phyloP scores from a whole-genome alignment of 2,329 filamentous ascomycete genomes.

The Aspergillus eucalypticola region DNA sequence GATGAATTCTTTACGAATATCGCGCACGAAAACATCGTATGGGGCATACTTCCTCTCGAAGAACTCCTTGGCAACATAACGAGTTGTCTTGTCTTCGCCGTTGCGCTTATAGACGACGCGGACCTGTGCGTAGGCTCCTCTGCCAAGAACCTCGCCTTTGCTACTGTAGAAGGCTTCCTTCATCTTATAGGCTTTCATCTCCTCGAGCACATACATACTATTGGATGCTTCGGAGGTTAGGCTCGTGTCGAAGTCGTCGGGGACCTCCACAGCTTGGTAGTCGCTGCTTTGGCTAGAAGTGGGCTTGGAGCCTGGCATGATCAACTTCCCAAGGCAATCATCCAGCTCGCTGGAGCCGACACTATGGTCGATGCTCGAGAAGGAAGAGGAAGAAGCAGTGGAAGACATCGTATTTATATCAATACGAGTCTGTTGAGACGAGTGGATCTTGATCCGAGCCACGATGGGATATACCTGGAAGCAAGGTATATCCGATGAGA shows the following conservation, averaged over 20 bases:
- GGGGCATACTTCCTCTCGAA: constrained; percentile 69
- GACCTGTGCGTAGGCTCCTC: constrained; percentile 80
- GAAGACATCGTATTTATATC: background rate
- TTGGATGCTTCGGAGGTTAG: background rate
- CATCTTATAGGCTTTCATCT: no score
- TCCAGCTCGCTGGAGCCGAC: background rate
- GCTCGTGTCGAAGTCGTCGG: background rate
- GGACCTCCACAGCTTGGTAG: background rate
- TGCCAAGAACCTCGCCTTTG: constrained; percentile 60
- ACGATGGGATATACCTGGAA: background rate
- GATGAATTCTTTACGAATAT: constrained; percentile 88
- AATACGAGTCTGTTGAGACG: background rate
- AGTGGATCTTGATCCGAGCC: background rate
- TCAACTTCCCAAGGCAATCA: background rate
- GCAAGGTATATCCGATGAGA: no score
- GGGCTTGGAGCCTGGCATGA: background rate
- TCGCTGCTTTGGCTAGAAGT: background rate
- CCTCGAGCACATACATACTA: no score
- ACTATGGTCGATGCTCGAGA: background rate
- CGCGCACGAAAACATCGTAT: constrained; percentile 75
- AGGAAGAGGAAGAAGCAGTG: background rate
- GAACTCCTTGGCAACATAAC: constrained; percentile 84
- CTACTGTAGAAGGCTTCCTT: background rate
- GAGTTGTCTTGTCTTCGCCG: constrained; percentile 50
- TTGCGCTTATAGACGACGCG: constrained; percentile 74